Evolutionary conservation across 495 filamentous ascomycete genomes (phyloP).

Genomic region (Neurospora sp.): DNA sequence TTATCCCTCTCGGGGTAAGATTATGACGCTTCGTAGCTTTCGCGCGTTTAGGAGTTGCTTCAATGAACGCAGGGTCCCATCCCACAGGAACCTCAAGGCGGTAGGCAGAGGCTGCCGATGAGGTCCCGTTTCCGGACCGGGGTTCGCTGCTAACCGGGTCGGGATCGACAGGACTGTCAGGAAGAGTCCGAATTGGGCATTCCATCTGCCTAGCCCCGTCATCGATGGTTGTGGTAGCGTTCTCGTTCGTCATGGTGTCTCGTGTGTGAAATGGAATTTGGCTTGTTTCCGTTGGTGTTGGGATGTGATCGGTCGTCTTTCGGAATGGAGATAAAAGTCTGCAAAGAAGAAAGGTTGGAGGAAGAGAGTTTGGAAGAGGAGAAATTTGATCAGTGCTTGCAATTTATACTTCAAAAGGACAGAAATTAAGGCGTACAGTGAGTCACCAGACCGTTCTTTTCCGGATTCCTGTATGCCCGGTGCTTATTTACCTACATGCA

Average conservation of each 20-base stretch:
- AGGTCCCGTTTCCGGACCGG: not conserved
- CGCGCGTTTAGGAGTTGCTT: no score
- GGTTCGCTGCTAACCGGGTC: not conserved
- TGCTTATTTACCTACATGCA: not conserved
- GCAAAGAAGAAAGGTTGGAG: not conserved
- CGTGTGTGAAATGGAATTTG: not conserved
- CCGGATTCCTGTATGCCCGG: not conserved
- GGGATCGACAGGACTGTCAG: not conserved
- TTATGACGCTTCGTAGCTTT: not conserved
- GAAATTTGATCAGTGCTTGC: not conserved
- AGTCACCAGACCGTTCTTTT: no score
- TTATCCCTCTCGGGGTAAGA: no score
- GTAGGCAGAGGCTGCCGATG: not conserved
- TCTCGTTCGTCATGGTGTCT: not conserved
- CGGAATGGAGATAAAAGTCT: not conserved
- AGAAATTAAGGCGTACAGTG: not conserved
- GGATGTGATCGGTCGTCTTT: not conserved
- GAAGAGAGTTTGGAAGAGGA: not conserved
- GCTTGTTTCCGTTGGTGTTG: not conserved
- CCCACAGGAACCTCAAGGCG: not conserved
- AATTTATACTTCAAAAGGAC: not conserved
- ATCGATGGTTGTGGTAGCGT: not conserved
- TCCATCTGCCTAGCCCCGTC: not conserved
- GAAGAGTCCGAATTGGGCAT: not conserved
- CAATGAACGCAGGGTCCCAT: not conserved